phyloP scores from a whole-genome alignment of 2,329 filamentous ascomycete genomes.

The Dactylellina sp. region DNA sequence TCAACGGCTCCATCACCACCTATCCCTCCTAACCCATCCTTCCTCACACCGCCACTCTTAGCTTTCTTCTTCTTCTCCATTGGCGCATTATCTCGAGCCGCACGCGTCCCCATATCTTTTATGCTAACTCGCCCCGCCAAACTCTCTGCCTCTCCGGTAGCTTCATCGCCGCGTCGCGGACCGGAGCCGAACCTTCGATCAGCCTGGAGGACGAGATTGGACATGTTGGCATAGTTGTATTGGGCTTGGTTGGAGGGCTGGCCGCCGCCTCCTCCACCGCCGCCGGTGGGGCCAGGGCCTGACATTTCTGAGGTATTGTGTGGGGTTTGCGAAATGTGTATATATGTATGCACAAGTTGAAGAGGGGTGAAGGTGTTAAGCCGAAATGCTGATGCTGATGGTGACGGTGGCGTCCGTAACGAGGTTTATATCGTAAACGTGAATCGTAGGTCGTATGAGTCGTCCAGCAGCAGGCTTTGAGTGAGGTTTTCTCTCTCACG shows the following conservation, averaged over 20 bases:
- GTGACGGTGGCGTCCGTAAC: neutral
- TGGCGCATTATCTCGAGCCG: constrained; percentile 81
- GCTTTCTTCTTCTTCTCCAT: constrained; percentile 72
- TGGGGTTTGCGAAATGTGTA: neutral
- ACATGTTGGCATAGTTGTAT: constrained; percentile 99
- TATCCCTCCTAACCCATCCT: constrained; percentile 68
- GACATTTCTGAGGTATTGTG: constrained; percentile 56
- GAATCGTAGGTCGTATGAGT: neutral
- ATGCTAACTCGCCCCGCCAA: constrained; percentile 93
- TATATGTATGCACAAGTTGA: neutral
- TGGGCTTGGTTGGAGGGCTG: constrained; percentile 81
- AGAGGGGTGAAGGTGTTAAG: neutral
- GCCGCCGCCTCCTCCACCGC: constrained; percentile 73
- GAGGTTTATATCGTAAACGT: neutral
- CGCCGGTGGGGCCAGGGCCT: constrained; percentile 69
- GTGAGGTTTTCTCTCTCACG: neutral
- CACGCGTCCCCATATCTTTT: constrained; percentile 90
- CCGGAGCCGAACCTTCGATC: constrained; percentile 85
- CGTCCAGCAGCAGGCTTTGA: neutral
- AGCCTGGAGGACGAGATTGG: constrained; percentile 99
- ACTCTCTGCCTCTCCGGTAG: constrained; percentile 96
- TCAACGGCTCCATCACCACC: constrained; percentile 78
- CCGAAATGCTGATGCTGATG: neutral
- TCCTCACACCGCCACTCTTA: constrained; percentile 61
- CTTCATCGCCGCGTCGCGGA: constrained; percentile 89